A percentile compares a stretch with the other conserved stretches of the same genome.
These are phyloP conservation scores for Picochlorum sp. DNA, from an alignment of 139 green algal species.

Conservation along the genomic window DNA sequence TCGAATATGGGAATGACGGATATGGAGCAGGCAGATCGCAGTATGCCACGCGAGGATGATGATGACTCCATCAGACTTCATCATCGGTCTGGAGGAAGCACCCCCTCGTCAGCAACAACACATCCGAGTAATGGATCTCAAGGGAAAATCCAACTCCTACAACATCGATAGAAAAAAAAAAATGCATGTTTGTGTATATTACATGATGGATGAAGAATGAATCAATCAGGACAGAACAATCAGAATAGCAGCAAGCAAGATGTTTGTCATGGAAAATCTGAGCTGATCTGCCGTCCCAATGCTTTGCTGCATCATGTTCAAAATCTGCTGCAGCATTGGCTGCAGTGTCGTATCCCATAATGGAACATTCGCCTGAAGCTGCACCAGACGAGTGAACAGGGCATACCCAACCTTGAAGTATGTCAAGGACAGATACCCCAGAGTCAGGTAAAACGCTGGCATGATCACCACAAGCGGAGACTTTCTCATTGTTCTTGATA, in stretches of 20 bases:
- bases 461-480: constrained; percentile 6
- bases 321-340: constrained; percentile 3
- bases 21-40: not conserved
- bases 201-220: not conserved
- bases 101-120: no score
- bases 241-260: constrained; percentile 1
- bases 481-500: not conserved
- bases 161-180: no score
- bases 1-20: constrained; percentile 3
- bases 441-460: constrained; percentile 6
- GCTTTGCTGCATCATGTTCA: constrained; percentile 8
- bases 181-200: no score
- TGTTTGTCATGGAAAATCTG: constrained; percentile 3
- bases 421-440: not conserved
- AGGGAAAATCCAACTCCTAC: no score
- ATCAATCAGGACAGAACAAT: not conserved
- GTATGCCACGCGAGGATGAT: not conserved
- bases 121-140: no score
- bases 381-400: constrained; percentile 2
- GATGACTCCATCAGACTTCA: not conserved
- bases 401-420: constrained; percentile 11
- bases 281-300: constrained; percentile 10
- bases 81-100: no score
- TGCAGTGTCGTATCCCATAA: not conserved
- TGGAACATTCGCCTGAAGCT: constrained; percentile 2